Evolutionary conservation across 495 filamentous ascomycete genomes (phyloP), one percentile per base, ranked within the genome.

Genomic region (Hyaloscypha variabilis): DNA sequence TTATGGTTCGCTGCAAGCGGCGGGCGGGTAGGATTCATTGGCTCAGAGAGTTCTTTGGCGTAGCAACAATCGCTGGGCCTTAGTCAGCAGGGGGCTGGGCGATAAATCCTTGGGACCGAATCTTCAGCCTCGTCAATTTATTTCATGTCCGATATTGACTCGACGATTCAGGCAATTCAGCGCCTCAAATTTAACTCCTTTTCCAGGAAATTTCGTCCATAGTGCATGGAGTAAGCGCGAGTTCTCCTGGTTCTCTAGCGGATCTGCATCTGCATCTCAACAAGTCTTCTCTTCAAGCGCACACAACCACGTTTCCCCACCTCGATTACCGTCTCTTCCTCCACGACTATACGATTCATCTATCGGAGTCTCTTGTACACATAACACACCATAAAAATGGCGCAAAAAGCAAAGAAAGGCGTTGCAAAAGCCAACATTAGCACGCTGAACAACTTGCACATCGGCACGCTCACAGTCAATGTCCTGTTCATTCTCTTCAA

Each of bases 341-440:
- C 39, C 17, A 46, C 39, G 19, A 46, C 17, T 46, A 1, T 46
- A 46, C 39, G 19, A 11, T 11, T 4, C 39, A 34, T 34, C 6
- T 17, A 46, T 46, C 39, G 13, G 19, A 14, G 4, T 4, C 11
- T 46, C 39, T 14, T 46, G 39, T 46, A 46, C 39, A 46, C 19
- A 46, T 3, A 46, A 46, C 4, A 4, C 39, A 4, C 51, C 17
- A 13, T 21, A 53, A 46, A 59, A 60, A 86, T 86, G 83, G 83
- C 83, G n/a, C 81, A 98, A 85, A 99, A 97, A 91, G 93, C 96
- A 66, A 87, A 90, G 74, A 99, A 99, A 82, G 88, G 92, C 68
- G 87, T 92, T 57, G 96, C 95, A 10, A 87, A 89, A 56, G 85
- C 89, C 79, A 99, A 99, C 77, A 77, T 83, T 57, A 74, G 82